Evolutionary conservation across 208 protist genomes (phyloP).

Genomic region (Porcisia hertigi): DNA sequence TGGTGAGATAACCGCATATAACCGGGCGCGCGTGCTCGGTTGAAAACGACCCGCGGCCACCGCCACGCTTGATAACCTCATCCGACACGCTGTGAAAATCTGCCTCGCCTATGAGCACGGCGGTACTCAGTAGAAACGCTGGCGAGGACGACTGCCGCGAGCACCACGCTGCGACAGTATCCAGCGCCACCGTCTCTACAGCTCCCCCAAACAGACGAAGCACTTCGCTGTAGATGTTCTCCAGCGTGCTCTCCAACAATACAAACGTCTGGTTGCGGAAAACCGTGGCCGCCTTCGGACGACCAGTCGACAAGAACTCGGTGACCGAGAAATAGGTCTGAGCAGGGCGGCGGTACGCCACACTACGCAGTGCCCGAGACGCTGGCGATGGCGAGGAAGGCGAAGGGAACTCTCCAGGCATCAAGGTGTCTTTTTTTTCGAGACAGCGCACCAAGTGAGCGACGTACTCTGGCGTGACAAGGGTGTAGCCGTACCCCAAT

Average conservation of each 20-base stretch:
- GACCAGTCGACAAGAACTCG: conserved; percentile 56
- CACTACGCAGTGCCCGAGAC: conserved; percentile 39
- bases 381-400: conserved; percentile 42
- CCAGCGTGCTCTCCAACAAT: conserved; percentile 33
- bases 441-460: conserved; percentile 30
- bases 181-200: conserved; percentile 24
- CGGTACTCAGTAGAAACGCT: conserved; percentile 19
- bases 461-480: conserved; percentile 66
- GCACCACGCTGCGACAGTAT: conserved; percentile 18
- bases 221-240: conserved; percentile 29
- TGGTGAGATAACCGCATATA: conserved; percentile 28
- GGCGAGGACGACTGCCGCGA: conserved; percentile 10
- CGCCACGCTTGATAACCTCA: conserved; percentile 29
- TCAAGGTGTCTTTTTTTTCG: conserved; percentile 29
- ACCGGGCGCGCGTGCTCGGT: conserved; percentile 10
- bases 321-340: conserved; percentile 54
- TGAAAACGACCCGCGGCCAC: conserved; percentile 8
- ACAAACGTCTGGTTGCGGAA: conserved; percentile 50
- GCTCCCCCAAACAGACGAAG: conserved; percentile 41
- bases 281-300: conserved; percentile 32
- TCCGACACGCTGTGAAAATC: conserved; percentile 41
- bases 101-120: conserved; percentile 31
- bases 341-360: conserved; percentile 54
- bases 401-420: conserved; percentile 44
- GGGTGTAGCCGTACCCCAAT: conserved; percentile 63